Evolutionary conservation across 2,329 filamentous ascomycete genomes (phyloP).

Genomic region (Alternaria arborescens): DNA sequence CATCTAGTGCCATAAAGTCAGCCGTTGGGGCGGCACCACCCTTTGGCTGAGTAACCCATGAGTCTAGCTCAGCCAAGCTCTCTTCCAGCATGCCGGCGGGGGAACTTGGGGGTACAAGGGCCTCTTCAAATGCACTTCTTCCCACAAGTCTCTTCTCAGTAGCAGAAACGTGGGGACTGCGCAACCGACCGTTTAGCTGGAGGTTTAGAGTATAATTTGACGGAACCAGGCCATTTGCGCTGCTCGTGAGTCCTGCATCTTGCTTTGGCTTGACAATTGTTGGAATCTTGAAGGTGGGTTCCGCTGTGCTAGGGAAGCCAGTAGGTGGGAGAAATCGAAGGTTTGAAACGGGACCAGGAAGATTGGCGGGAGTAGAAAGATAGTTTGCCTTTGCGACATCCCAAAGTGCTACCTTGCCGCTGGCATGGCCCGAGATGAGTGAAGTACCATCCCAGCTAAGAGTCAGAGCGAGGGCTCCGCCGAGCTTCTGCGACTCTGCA

Average conservation of each 20-base stretch:
- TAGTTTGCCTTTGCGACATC: constrained; percentile 76
- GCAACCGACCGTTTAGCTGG: constrained; percentile 61
- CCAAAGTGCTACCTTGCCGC: constrained; percentile 82
- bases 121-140: constrained; percentile 49
- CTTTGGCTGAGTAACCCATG: constrained; percentile 37
- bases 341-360: constrained; percentile 86
- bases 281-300: constrained; percentile 59
- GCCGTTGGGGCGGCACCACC: constrained; percentile 28
- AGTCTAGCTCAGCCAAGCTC: constrained; percentile 45
- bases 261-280: constrained; percentile 83
- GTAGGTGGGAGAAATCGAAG: constrained; percentile 74
- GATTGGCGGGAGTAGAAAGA: constrained; percentile 70
- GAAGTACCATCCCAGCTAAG: constrained; percentile 84
- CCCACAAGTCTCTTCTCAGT: constrained; percentile 27
- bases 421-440: constrained; percentile 81
- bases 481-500: constrained; percentile 69
- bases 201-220: constrained; percentile 71
- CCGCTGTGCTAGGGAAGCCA: constrained; percentile 52
- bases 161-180: constrained; percentile 40
- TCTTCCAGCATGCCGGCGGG: constrained; percentile 52
- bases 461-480: constrained; percentile 72
- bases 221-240: constrained; percentile 51
- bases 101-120: constrained; percentile 55
- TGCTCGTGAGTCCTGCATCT: constrained; percentile 57
- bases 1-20: constrained; percentile 45